Base-by-base conservation (phyloP, 352 stramenopile species). In the Aphanomyces stellatus region DNA sequence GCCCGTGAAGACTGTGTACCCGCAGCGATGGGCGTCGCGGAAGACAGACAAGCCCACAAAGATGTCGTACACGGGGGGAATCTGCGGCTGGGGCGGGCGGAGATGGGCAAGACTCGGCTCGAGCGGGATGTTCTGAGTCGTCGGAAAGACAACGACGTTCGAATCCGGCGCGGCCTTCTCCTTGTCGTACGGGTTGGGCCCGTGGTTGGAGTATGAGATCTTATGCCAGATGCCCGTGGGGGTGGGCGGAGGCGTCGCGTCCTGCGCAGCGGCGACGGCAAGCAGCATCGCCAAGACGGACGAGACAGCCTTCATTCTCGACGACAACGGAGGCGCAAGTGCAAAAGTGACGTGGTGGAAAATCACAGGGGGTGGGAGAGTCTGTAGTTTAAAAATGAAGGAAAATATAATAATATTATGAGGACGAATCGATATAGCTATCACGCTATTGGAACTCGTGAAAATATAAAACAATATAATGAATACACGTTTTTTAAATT, bases 121-220 rank as follows among this genome's bases (percentile, higher is more conserved):
- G 7, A 88, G 70, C 27, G 85, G 85, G 55, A 88, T 82, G 65
- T 93, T 82, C 72, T 93, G 85, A 33, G 89, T 80, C 51, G 72
- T 85, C 55, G 82, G 85, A 64, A 90, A 69, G 63, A 92, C 62
- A 35, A 79, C 78, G 31, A 87, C 76, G 19, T 88, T 78, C 30
- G 74, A 76, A 62, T 90, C 82, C 60, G 86, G 33, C 27, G 37
- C 35, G 35, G 73, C 43, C 48, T 40, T 61, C 33, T 59, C 62
- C 48, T 53, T 59, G 40, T 48, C 25, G 33, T 59, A 59, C 33
- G 48, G 40, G 46, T 59, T 33, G 60, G 35, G 6, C 27, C 40
- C 46, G 31, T 67, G 42, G 42, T 46, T 59, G 13, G 30, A 10
- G 19, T 34, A 67, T 33, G 60, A 49, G 7, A 59, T 30, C 15